Evolutionary conservation across 306 rosid genomes (phyloP), one percentile per base, ranked within the genome.

Genomic region (Quercus ilex): DNA sequence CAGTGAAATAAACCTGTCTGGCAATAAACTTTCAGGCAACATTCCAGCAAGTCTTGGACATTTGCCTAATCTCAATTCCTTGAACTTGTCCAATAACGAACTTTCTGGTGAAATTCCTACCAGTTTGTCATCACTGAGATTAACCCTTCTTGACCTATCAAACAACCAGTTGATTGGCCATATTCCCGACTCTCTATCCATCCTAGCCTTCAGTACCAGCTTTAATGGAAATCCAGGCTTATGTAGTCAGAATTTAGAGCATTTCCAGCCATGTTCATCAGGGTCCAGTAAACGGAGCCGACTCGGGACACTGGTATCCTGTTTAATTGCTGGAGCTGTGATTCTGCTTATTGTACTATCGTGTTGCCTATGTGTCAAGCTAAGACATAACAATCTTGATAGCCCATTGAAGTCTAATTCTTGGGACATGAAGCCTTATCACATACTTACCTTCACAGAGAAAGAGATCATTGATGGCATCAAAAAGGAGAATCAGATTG

Each of bases 81-180:
- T 94, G 80, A 91, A 92, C 83, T 84, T 94, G 62, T 94, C 98
- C n/a, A 78, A 73, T 23, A 94, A 94, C 84, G 79, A 71, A 26
- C 89, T 94, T 73, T 87, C 91, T 62, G 95, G 91, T 23, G 82
- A 88, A 81, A 87, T 94, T 77, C 97, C 98, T 31, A 21, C 78
- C 4, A 87, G 85, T 73, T 76, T 94, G 41, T 89, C 96, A 9
- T 82, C 84, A 8, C 81, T 35, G 13, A 91, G 28, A 79, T 91
- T 92, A 56, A 94, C 93, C 88, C 89, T 91, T 85, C 92, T 94
- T 69, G 96, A 94, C 76, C 83, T 94, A 55, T 87, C 97, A 46
- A 77, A 88, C 86, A 94, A 94, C 74, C 74, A 55, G 73, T 79
- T 94, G 78, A 55, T 26, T 52, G 98, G 98, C 35, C 83, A 83